Base-by-base conservation (phyloP, 1,139 yeast genomes). In the Hanseniaspora uvarum region DNA sequence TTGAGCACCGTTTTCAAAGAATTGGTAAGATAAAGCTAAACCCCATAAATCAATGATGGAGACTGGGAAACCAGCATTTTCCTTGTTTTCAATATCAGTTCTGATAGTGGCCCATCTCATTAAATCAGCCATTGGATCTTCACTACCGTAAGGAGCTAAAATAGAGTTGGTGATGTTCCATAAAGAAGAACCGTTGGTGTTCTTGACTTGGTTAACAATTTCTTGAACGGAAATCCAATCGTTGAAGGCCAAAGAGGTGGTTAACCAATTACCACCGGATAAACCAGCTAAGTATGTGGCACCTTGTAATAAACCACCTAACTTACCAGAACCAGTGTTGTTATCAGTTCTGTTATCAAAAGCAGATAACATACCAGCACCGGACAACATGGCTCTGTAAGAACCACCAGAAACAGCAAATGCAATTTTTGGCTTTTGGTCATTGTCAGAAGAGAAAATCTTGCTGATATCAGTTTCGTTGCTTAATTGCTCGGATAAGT, bases 401-500 rank as follows among this genome's bases (percentile, higher is more conserved):
- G 96, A 94, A 62, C 96, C 96, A 40, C 96, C 96, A 5, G 92
- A 80, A 63, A 86, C 83, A 3, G 95, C 88, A 21, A 87, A 64
- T 3, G 83, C 96, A 54, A 86, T 73, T 51, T 60, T 63, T 46
- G 66, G 66, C 14, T 59, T 58, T 46, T 52, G 57, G 2, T 55
- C 53, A 31, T 47, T 50, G 44, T 56, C 43, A 53, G 71, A 74
- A 54, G 80, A 70, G 52, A 51, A 51, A 41, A 45, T 34, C 40
- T 37, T 23, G 24, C 46, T 19, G n/a, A 75, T 69, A 45, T 68
- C 52, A 66, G 70, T 62, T 57, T 65, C 62, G 4, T 67, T 58
- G 56, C 70, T 68, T 60, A 83, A 63, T 61, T 76, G 60, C 80
- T 77, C 60, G 86, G 81, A 67, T 52, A 87, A 70, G 65, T 80